Evolutionary conservation across 23 red algal genomes (phyloP).

Genomic region (Agarophyton chilense): DNA sequence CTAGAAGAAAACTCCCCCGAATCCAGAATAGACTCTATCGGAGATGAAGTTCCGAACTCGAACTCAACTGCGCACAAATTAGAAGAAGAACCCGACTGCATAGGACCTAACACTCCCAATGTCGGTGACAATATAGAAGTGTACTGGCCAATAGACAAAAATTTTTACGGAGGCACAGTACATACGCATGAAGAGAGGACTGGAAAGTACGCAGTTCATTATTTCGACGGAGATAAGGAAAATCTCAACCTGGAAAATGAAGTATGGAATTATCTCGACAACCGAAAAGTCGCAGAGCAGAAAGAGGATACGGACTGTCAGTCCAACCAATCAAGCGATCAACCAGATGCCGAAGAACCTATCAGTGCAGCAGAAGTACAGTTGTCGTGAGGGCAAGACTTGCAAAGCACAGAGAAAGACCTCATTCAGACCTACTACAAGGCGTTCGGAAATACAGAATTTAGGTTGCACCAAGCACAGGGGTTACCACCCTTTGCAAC

Average conservation of each 20-base stretch:
- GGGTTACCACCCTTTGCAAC: slow-evolving; percentile 11
- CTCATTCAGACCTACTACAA: slow-evolving; percentile 20
- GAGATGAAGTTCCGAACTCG: too few relatives aligned
- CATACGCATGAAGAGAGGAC: neutral
- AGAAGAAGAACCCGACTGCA: neutral
- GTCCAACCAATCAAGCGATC: neutral
- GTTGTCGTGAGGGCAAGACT: slow-evolving; percentile 13
- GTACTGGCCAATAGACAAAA: slow-evolving; percentile 12
- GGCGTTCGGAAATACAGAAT: slow-evolving; percentile 17
- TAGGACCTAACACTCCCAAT: neutral
- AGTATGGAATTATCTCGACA: slow-evolving; percentile 13
- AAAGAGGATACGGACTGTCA: too few relatives aligned
- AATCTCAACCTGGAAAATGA: neutral
- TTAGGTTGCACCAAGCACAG: slow-evolving; percentile 25
- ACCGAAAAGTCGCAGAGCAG: too few relatives aligned
- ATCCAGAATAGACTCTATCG: too few relatives aligned
- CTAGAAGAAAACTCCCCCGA: too few relatives aligned
- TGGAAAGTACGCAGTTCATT: neutral
- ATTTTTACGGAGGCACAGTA: neutral
- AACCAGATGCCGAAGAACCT: too few relatives aligned
- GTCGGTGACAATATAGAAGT: slow-evolving; percentile 1
- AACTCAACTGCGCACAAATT: too few relatives aligned
- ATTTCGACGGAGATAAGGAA: slow-evolving; percentile 26
- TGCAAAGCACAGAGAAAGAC: slow-evolving; percentile 2
- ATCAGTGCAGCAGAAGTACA: neutral